phyloP scores from a whole-genome alignment of 176 grass and related monocot genomes.

The Aegilops bicornis region DNA sequence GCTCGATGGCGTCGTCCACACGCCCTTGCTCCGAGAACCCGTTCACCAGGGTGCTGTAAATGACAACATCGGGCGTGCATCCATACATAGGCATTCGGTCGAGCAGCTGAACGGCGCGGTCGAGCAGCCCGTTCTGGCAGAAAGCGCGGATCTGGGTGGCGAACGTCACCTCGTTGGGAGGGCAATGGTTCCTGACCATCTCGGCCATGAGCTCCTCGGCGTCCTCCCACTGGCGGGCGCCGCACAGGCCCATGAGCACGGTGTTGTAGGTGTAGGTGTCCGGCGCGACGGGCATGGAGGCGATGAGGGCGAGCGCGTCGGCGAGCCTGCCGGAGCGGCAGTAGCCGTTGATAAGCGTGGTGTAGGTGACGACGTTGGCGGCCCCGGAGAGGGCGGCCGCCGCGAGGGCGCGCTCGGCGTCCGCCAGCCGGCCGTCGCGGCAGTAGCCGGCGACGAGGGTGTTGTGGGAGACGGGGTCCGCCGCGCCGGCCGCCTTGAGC shows the following conservation, averaged over 20 bases:
- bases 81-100: slow-evolving; percentile 36
- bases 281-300: slow-evolving; percentile 39
- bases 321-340: slow-evolving; percentile 36
- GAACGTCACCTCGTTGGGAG: slow-evolving; percentile 40
- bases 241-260: slow-evolving; percentile 46
- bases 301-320: slow-evolving; percentile 40
- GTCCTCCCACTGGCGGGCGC: slow-evolving; percentile 34
- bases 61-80: slow-evolving; percentile 48
- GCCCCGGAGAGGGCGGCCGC: background rate
- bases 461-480: slow-evolving; percentile 53
- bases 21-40: slow-evolving; percentile 42
- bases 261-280: slow-evolving; percentile 59
- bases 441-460: slow-evolving; percentile 51
- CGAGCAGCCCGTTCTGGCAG: slow-evolving; percentile 41
- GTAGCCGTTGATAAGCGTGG: slow-evolving; percentile 37
- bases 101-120: slow-evolving; percentile 34
- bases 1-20: slow-evolving; percentile 20
- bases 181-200: slow-evolving; percentile 43
- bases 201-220: slow-evolving; percentile 42
- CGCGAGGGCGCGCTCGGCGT: slow-evolving; percentile 40
- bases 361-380: slow-evolving; percentile 46
- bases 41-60: slow-evolving; percentile 46
- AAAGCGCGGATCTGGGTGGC: slow-evolving; percentile 43
- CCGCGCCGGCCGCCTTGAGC: slow-evolving; percentile 32
- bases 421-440: slow-evolving; percentile 35